A percentile compares a stretch with the other conserved stretches of the same genome.
Conservation (phyloP, 495 filamentous ascomycete species). For the Lepraria neglecta region DNA sequence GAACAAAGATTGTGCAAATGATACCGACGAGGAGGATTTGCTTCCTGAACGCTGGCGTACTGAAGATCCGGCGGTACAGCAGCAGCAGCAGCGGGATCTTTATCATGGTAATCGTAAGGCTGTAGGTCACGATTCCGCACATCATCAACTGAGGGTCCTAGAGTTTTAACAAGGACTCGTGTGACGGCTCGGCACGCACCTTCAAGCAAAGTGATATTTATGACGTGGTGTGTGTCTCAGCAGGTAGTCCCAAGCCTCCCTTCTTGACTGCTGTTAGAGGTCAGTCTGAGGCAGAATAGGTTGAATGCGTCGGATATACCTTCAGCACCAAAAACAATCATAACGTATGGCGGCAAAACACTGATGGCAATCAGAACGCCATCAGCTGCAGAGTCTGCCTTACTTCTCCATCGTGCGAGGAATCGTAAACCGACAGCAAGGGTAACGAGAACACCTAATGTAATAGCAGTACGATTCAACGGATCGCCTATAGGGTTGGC, state of each 20-base stretch:
- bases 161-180: neutral
- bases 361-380: constrained; percentile 2
- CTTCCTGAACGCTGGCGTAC: neutral
- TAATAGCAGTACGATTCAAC: neutral
- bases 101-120: constrained; percentile 12
- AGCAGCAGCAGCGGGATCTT: constrained; percentile 20
- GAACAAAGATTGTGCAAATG: constrained; percentile 17
- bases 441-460: neutral
- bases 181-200: neutral
- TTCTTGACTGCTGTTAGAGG: neutral
- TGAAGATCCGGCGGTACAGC: constrained; percentile 20
- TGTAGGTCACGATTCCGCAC: constrained; percentile 13
- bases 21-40: constrained; percentile 11
- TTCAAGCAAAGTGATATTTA: too few relatives aligned
- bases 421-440: constrained; percentile 9
- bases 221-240: neutral
- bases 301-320: neutral
- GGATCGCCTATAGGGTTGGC: too few relatives aligned
- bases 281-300: neutral
- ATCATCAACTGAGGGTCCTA: neutral
- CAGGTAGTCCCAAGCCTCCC: constrained; percentile 1
- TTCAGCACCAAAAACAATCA: neutral
- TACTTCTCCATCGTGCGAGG: constrained; percentile 10
- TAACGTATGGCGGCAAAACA: constrained; percentile 7
- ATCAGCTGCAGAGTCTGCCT: neutral